Evolutionary conservation across 306 rosid species (phyloP).

Genomic region (Begonia masoniana): DNA sequence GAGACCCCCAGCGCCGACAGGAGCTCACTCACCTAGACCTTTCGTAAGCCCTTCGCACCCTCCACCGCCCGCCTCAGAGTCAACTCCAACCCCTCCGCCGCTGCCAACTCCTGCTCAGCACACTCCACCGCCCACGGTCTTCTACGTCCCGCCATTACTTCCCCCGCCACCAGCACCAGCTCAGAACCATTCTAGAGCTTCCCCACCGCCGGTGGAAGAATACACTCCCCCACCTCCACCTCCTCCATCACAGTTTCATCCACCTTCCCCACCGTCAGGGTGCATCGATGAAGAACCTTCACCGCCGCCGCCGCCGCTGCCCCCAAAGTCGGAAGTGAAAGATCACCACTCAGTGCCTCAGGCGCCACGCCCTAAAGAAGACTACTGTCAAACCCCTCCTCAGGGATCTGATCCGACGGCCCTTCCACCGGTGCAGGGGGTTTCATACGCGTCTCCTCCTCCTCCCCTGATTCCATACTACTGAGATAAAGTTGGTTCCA

Average conservation of each 20-base stretch:
- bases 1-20: background rate
- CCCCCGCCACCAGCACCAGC: background rate
- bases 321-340: background rate
- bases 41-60: background rate
- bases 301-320: background rate
- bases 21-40: background rate
- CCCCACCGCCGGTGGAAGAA: background rate
- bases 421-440: background rate
- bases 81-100: background rate
- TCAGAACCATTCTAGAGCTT: background rate
- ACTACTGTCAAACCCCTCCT: background rate
- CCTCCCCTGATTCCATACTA: constrained; percentile 1
- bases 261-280: constrained; percentile 5
- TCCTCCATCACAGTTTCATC: constrained; percentile 3
- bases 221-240: constrained; percentile 14
- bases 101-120: background rate
- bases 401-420: background rate
- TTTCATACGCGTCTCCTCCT: background rate
- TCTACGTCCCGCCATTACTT: background rate
- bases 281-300: background rate
- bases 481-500: background rate
- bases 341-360: background rate
- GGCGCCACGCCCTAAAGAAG: background rate
- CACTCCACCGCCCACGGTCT: background rate
- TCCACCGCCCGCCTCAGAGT: background rate